Evolutionary conservation across 441 rosid species (phyloP), one percentile per base, ranked within the genome.

Genomic region (Erysimum pusillum): DNA sequence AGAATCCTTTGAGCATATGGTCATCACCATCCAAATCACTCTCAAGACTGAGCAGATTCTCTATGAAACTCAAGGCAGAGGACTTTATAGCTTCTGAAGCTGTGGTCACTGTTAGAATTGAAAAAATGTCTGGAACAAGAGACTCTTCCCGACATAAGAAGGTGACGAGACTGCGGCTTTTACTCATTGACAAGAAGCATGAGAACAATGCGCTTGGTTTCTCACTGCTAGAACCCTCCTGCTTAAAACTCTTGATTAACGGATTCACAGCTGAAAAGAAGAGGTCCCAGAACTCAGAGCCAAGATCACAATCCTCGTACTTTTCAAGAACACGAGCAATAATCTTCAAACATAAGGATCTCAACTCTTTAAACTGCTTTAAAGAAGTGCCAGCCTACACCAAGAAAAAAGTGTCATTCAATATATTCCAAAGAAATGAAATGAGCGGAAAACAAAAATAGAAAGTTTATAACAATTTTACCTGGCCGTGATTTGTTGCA

Each of bases 111-210:
- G 87, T 83, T 67, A 96, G 80, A 63, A 96, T 92, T 34, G 94
- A 88, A 80, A 92, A 89, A 77, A 96, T 90, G 79, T 90, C 96
- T 56, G 94, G 86, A 60, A 72, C 12, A 41, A 96, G 92, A 77
- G 82, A 83, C 73, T 70, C 81, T 84, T 87, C 94, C 86, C 96
- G 85, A 69, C 73, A 77, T 74, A 96, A 76, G 62, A 87, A 81
- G 17, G 89, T 63, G 18, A 89, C 87, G 9, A 90, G 93, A 62
- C 77, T 79, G 80, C 68, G 81, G 85, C 90, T 90, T 81, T 82
- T 85, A 81, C 98, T 96, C 97, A 96, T 96, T 22, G 97, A 89
- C 85, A 90, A 75, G 86, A 96, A 89, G 86, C 94, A 90, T 52
- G 89, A 89, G 75, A 96, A 90, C 73, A 96, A 79, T 18, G 98